Evolutionary conservation across 805 yeast species (phyloP).

Genomic region (Wickerhamomyces subpelliculosus): DNA sequence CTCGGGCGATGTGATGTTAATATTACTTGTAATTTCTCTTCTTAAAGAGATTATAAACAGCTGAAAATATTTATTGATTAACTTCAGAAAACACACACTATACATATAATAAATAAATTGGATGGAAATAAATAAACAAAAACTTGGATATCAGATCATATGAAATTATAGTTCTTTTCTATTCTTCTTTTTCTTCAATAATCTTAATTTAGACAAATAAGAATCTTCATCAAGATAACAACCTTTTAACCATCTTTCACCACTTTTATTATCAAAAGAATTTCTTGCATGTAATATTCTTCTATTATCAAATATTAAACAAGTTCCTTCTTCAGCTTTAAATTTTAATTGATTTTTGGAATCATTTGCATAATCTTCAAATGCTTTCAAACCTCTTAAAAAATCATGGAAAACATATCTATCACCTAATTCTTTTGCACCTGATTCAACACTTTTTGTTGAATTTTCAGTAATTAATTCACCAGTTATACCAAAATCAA

Average conservation of each 20-base stretch:
- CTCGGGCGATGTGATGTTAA: neutral
- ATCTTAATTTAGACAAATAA: slow-evolving; percentile 52
- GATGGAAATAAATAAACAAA: too few species aligned
- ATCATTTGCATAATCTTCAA: slow-evolving; percentile 50
- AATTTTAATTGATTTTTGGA: slow-evolving; percentile 48
- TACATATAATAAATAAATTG: too few species aligned
- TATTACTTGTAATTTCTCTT: too few species aligned
- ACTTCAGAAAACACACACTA: too few species aligned
- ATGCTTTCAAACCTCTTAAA: slow-evolving; percentile 48
- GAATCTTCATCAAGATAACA: slow-evolving; percentile 70
- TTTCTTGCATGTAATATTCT: slow-evolving; percentile 63
- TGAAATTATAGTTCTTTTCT: slow-evolving; percentile 3
- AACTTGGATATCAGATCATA: too few species aligned
- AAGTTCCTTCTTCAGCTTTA: slow-evolving; percentile 50
- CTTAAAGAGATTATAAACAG: too few species aligned
- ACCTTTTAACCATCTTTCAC: slow-evolving; percentile 66
- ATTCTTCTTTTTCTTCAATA: slow-evolving; percentile 17
- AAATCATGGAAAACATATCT: slow-evolving; percentile 44
- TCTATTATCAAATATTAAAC: slow-evolving; percentile 66
- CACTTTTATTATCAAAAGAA: slow-evolving; percentile 37
- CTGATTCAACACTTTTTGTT: slow-evolving; percentile 15
- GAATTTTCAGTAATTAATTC: slow-evolving; percentile 8
- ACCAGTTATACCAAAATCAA: slow-evolving; percentile 47
- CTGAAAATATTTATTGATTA: too few species aligned
- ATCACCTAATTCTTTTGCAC: slow-evolving; percentile 33